These are phyloP conservation scores for Epicoccum nigrum DNA, from an alignment of 2,329 filamentous ascomycete species.

Conservation along the genomic window DNA sequence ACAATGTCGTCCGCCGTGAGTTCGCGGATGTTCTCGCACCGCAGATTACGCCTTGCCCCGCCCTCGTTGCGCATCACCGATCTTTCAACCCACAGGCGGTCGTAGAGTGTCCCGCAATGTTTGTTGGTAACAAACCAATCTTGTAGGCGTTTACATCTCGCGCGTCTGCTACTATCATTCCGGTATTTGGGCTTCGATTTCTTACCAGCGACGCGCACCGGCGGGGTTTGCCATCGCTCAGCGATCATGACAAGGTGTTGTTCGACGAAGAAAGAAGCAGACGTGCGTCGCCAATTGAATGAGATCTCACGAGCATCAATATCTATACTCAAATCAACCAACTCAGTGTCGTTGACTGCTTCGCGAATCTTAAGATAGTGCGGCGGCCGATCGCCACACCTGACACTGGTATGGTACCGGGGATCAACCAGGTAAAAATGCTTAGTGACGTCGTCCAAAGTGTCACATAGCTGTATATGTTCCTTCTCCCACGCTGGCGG, in stretches of 20 bases:
- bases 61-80: constrained; percentile 10
- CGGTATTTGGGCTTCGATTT: no score
- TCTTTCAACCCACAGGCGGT: constrained; percentile 20
- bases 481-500: constrained; percentile 22
- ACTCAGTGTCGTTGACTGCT: constrained; percentile 24
- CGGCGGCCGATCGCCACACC: constrained; percentile 27
- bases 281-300: constrained; percentile 25
- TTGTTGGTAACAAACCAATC: constrained; percentile 22
- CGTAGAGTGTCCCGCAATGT: constrained; percentile 21
- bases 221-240: no score
- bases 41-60: constrained; percentile 8
- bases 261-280: constrained; percentile 24
- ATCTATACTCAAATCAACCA: constrained; percentile 23
- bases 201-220: no score
- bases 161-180: constrained; percentile 12
- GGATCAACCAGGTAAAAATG: constrained; percentile 14
- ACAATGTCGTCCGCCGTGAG: not conserved
- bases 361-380: constrained; percentile 22
- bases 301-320: constrained; percentile 22
- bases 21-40: constrained; percentile 15
- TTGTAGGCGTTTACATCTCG: constrained; percentile 22
- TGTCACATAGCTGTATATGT: constrained; percentile 14
- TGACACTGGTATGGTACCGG: constrained; percentile 21
- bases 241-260: constrained; percentile 15
- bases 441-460: constrained; percentile 9